Evolutionary conservation across 2,329 filamentous ascomycete species (phyloP), one percentile per base, ranked within the genome.

Genomic region (Ambrosiella cleistominuta): DNA sequence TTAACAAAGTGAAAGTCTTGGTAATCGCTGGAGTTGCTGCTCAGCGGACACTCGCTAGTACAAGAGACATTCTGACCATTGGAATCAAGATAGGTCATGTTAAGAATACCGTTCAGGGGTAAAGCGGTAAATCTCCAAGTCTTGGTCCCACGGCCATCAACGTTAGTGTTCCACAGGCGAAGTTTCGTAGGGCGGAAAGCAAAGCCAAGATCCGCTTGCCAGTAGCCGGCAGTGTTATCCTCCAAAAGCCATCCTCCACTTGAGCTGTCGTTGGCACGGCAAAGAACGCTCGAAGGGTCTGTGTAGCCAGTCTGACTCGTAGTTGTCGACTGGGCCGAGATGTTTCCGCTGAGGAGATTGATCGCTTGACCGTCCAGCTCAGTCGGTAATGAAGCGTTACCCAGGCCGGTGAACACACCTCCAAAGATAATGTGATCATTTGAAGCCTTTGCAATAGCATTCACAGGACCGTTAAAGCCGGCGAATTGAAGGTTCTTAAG

Each of bases 1-100:
- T 93, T 95, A 64, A 95, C 86, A 64, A 98, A 95, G 63, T 81
- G 78, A 67, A 97, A 98, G 65, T 98, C 93, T 68, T 96, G 90
- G 64, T 80, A 94, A 54, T 83, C 68, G 5, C 75, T 78, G 15
- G 75, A 71, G 65, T 88, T 81, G 66, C 82, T 75, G 62, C 86
- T 88, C 53, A 98, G 76, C n/a, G 90, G 87, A 65, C 93, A 98
- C 65, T 81, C 77, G 61, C 82, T 84, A 57, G 90, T 88, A 71
- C 93, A 98, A 59, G 78, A 82, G 37, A 74, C 71, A 58, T 83
- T 83, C 55, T 79, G 72, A 35, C 85, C 85, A 44, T 68, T 73
- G 27, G 85, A 83, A 66, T 97, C 88, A 62, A 83, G 82, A 65
- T 93, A 97, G 42, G 89, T 95, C 66, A 98, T 77, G 70, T 97